Conservation (phyloP, 495 filamentous ascomycete genomes). For the Aspergillus leporis region DNA sequence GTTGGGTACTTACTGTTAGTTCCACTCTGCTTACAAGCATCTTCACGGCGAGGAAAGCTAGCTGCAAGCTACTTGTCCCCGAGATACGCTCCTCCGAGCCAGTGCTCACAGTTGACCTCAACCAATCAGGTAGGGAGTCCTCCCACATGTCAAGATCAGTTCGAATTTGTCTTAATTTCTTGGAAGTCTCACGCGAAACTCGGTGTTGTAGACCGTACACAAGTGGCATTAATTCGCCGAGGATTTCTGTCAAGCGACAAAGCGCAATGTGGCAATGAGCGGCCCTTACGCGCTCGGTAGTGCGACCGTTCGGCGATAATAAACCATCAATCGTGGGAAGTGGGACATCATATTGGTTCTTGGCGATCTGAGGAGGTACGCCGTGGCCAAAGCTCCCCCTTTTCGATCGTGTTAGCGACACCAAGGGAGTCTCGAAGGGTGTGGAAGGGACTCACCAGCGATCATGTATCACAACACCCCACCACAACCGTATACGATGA, state of each 20-base stretch:
- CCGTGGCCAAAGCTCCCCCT: conserved; percentile 56
- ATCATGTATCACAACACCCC: conserved; percentile 56
- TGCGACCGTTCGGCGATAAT: conserved; percentile 34
- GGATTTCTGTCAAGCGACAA: conserved; percentile 52
- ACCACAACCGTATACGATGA: conserved; percentile 51
- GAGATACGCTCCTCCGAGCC: conserved; percentile 33
- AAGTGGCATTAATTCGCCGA: conserved; percentile 51
- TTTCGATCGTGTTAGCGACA: conserved; percentile 8
- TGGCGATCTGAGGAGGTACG: conserved; percentile 50
- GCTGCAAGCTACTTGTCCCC: conserved; percentile 51
- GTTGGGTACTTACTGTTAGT: conserved; percentile 39
- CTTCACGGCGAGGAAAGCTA: conserved; percentile 52
- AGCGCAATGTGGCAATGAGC: conserved; percentile 53
- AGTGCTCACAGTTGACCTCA: conserved; percentile 30
- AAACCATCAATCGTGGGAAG: conserved; percentile 46
- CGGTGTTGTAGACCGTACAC: conserved; percentile 50
- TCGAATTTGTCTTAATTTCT: conserved; percentile 43
- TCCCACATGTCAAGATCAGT: conserved; percentile 50
- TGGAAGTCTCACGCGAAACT: conserved; percentile 41
- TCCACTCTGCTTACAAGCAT: conserved; percentile 54
- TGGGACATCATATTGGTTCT: conserved; percentile 56
- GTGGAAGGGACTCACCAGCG: conserved; percentile 38
- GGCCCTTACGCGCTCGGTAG: conserved; percentile 43
- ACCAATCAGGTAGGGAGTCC: conserved; percentile 46
- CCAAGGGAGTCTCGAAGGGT: background rate